Conservation (phyloP, 176 grass and related monocot species). For the Rhipidocladum racemiflorum region DNA sequence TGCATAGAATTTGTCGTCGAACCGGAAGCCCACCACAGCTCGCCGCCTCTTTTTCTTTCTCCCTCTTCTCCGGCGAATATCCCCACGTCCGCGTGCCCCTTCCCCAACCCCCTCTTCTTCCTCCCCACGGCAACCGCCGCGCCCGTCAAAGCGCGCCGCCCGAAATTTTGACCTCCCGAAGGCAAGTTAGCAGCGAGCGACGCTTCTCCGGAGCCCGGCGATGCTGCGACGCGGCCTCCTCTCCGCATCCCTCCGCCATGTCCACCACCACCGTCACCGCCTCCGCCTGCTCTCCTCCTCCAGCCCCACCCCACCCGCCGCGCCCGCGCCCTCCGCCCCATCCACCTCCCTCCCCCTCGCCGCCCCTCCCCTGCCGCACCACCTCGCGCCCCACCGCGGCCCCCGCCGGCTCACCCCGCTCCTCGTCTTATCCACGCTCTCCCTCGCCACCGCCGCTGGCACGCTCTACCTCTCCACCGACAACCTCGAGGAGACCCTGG, state of each 20-base stretch:
- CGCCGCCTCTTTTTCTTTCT: background rate
- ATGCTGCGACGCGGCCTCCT: constrained; percentile 46
- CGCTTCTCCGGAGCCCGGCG: constrained; percentile 19
- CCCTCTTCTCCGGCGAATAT: constrained; percentile 41
- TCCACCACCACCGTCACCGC: constrained; percentile 22
- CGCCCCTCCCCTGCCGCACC: constrained; percentile 26
- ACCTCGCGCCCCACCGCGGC: constrained; percentile 43
- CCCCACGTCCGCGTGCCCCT: constrained; percentile 12
- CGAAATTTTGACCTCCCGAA: background rate
- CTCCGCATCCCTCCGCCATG: constrained; percentile 15
- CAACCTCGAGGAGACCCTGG: constrained; percentile 69
- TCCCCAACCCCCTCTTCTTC: constrained; percentile 26
- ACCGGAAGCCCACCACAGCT: background rate
- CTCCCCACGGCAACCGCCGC: constrained; percentile 25
- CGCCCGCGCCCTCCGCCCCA: background rate
- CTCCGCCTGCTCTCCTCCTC: constrained; percentile 23
- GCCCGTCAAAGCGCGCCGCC: background rate
- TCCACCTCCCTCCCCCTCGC: constrained; percentile 24
- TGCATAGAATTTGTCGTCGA: too few species aligned
- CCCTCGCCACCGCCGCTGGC: constrained; percentile 33
- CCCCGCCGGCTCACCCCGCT: constrained; percentile 49
- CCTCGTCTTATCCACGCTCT: constrained; percentile 43
- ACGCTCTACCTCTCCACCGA: constrained; percentile 40
- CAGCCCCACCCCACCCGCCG: background rate
- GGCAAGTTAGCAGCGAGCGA: background rate